phyloP scores from a whole-genome alignment of 139 green algal species.

The Monoraphidium neglectum region DNA sequence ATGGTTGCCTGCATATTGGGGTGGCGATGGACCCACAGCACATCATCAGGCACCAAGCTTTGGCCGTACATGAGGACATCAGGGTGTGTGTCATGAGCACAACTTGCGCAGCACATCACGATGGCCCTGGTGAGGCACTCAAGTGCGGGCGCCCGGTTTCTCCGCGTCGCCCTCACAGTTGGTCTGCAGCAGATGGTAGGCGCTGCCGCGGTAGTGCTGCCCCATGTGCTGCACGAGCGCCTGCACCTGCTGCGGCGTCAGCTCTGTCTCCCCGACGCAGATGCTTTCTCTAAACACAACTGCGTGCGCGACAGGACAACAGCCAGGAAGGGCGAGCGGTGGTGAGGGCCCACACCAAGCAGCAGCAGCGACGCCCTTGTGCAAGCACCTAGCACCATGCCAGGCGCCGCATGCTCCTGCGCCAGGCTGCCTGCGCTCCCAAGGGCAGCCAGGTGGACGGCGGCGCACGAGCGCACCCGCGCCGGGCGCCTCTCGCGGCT shows the following conservation, averaged over 20 bases:
- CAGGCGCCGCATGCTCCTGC: too few relatives aligned
- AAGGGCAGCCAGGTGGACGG: too few relatives aligned
- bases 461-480: conserved; percentile 57
- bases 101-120: too few relatives aligned
- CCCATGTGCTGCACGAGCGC: conserved; percentile 75
- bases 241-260: conserved; percentile 70
- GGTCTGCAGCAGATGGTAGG: conserved; percentile 85
- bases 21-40: too few relatives aligned
- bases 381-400: not conserved
- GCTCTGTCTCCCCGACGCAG: conserved; percentile 65
- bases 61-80: too few relatives aligned
- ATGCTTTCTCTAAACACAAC: conserved; percentile 71
- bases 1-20: conserved; percentile 27
- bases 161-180: conserved; percentile 96
- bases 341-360: not conserved
- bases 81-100: too few relatives aligned
- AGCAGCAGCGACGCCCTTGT: not conserved
- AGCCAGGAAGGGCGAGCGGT: not conserved
- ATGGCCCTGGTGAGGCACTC: too few relatives aligned
- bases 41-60: too few relatives aligned
- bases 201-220: conserved; percentile 76
- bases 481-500: conserved; percentile 77
- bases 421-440: too few relatives aligned
- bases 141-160: too few relatives aligned
- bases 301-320: conserved; percentile 15